Evolutionary conservation across 2,329 filamentous ascomycete genomes (phyloP), one percentile per base, ranked within the genome.

Genomic region (Xylariales sp.): DNA sequence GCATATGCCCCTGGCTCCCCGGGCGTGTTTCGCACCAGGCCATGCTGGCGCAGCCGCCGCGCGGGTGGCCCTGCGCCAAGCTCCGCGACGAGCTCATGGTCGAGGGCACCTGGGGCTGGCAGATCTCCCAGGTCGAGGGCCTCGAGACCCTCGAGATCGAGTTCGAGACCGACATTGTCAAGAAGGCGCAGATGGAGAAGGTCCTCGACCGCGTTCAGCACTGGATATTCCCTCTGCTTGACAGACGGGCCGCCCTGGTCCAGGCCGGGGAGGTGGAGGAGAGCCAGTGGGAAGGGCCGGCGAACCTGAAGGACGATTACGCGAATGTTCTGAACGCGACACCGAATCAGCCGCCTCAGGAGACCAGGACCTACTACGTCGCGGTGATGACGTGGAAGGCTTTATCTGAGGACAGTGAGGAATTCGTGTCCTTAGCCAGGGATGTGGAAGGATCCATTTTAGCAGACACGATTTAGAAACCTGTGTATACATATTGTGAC

Each of bases 61-160:
- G 14, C 8, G n/a, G n/a, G n/a, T n/a, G n/a, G n/a, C n/a, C n/a
- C n/a, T n/a, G n/a, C n/a, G 40, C 38, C 6, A 15, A 23, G 16
- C 17, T 42, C 23, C 16, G 35, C 4, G n/a, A n/a, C n/a, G 5
- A 33, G 15, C 29, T 16, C 11, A 38, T 42, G 40, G 12, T 7
- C 18, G 23, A 29, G 2, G 40, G 40, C 10, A 42, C 40, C 13
- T 42, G 35, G 40, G 40, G 40, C 12, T 42, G 35, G 34, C 35
- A 38, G 13, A 19, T 42, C 17, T 27, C 34, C 8, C 40, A 34
- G 13, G 19, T 42, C 3, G 17, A 25, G 24, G 36, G 36, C 16
- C 35, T 42, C 5, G 29, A 42, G 30, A 34, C 15, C 5, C 27
- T 42, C 13, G 35, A 42, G 19, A 42, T 42, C 16, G 40, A 38